A percentile compares a stretch with the other conserved stretches of the same genome.
phyloP scores from a whole-genome alignment of 2,329 filamentous ascomycete genomes.

The Calonectria multiphialidica region DNA sequence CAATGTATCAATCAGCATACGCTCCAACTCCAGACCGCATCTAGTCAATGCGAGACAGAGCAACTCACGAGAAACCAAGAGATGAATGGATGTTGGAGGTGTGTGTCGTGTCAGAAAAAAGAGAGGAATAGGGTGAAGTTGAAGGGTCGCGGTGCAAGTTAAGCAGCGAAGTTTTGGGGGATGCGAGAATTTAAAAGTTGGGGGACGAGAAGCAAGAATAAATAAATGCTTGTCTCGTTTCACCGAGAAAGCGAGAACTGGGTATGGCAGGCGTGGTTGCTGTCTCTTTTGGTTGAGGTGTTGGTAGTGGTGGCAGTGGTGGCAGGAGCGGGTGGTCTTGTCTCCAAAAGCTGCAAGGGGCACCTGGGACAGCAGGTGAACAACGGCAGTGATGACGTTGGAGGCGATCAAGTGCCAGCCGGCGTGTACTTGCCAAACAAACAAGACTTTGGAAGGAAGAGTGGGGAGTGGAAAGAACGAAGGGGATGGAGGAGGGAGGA shows the following conservation, averaged over 20 bases:
- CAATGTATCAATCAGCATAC: slow-evolving; percentile 19
- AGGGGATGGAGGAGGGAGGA: background rate
- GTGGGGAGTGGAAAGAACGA: background rate
- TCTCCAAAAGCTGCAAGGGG: slow-evolving; percentile 16
- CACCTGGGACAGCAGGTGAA: background rate
- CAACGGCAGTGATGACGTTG: background rate
- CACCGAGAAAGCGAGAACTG: background rate
- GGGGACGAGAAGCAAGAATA: background rate
- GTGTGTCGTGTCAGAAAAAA: background rate
- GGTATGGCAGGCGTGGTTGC: slow-evolving; percentile 11
- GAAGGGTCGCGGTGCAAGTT: background rate
- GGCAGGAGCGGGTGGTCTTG: slow-evolving; percentile 3
- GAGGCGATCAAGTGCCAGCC: slow-evolving; percentile 2
- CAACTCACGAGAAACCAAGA: background rate
- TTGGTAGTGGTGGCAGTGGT: background rate
- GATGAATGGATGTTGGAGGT: background rate
- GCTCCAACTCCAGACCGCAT: background rate
- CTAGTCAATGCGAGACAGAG: background rate
- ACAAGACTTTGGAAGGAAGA: background rate
- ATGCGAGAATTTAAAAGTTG: background rate
- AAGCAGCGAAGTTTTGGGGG: background rate
- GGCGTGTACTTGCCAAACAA: background rate
- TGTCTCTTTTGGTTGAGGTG: background rate
- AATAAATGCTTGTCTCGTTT: background rate
- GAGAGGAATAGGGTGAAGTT: background rate